phyloP scores from a whole-genome alignment of 306 rosid species.

The Glycine latifolia region DNA sequence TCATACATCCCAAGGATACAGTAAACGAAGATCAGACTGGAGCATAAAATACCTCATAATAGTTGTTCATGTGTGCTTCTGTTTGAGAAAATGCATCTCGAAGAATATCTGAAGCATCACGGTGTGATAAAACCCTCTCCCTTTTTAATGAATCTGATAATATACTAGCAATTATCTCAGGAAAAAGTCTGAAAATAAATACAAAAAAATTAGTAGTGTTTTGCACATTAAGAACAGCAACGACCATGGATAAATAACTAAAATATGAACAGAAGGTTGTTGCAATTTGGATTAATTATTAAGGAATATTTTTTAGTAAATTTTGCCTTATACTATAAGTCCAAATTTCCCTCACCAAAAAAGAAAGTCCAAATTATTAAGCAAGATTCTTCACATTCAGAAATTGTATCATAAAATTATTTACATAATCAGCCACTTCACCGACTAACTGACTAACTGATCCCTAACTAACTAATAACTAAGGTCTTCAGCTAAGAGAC shows the following conservation, averaged over 20 bases:
- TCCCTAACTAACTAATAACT: too few species aligned
- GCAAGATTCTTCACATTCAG: background rate
- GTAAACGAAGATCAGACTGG: conserved; percentile 33
- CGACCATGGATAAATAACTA: background rate
- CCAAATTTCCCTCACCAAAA: background rate
- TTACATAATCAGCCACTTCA: too few species aligned
- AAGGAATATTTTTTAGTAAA: background rate
- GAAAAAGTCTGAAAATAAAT: conserved; percentile 71
- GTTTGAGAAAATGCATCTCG: conserved; percentile 89
- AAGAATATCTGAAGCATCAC: conserved; percentile 93
- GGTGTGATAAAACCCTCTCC: conserved; percentile 70
- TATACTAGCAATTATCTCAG: conserved; percentile 70
- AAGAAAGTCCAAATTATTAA: too few species aligned
- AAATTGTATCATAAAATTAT: background rate
- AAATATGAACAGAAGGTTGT: conserved; percentile 24
- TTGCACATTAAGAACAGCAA: conserved; percentile 37
- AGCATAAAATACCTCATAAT: conserved; percentile 74
- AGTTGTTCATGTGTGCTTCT: conserved; percentile 77
- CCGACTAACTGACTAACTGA: too few species aligned
- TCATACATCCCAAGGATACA: background rate
- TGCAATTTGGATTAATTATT: conserved; percentile 30
- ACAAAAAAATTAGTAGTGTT: conserved; percentile 41
- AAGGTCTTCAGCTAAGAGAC: too few species aligned
- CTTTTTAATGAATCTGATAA: conserved; percentile 79
- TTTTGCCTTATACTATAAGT: background rate